A percentile compares a stretch with the other conserved stretches of the same genome.
These are phyloP conservation scores for Pestalotiopsis sp. DNA, from an alignment of 2,329 filamentous ascomycete species.

Conservation along the genomic window DNA sequence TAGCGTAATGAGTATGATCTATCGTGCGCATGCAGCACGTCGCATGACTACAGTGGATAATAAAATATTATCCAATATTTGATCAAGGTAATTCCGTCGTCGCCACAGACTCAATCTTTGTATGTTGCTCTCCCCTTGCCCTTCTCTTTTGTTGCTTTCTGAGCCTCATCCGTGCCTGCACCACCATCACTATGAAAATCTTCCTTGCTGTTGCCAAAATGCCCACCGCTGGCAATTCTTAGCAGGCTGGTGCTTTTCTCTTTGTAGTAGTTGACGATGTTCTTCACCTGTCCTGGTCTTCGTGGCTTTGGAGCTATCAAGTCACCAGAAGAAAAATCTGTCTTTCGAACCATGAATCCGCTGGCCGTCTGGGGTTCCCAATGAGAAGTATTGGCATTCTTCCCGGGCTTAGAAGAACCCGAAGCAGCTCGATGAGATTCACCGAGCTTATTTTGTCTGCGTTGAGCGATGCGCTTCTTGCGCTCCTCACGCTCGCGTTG, in stretches of 20 bases:
- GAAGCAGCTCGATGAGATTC: slow-evolving; percentile 14
- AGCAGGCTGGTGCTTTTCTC: slow-evolving; percentile 25
- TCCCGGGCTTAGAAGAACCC: not conserved
- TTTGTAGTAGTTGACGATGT: slow-evolving; percentile 35
- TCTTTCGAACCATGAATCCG: slow-evolving; percentile 33
- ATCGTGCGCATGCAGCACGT: not conserved
- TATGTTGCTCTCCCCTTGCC: slow-evolving; percentile 2
- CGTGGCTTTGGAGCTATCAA: slow-evolving; percentile 30
- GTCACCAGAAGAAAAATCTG: slow-evolving; percentile 24
- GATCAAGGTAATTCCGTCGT: not conserved
- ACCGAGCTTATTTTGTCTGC: not conserved
- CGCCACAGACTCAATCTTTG: not conserved
- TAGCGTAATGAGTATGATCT: not conserved
- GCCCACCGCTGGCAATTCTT: slow-evolving; percentile 9
- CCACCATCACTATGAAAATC: not conserved
- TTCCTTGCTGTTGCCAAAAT: not conserved
- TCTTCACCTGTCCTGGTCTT: slow-evolving; percentile 32
- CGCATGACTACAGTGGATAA: not conserved
- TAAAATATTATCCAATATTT: not conserved
- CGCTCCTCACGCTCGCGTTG: slow-evolving; percentile 15
- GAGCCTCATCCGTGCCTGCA: not conserved
- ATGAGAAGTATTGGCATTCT: not conserved
- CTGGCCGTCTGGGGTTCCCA: slow-evolving; percentile 33
- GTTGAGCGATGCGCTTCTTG: slow-evolving; percentile 10
- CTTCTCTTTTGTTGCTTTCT: not conserved